Conservation (phyloP, 1,284 basidiomycete genomes). For the Puccinia novopanici region DNA sequence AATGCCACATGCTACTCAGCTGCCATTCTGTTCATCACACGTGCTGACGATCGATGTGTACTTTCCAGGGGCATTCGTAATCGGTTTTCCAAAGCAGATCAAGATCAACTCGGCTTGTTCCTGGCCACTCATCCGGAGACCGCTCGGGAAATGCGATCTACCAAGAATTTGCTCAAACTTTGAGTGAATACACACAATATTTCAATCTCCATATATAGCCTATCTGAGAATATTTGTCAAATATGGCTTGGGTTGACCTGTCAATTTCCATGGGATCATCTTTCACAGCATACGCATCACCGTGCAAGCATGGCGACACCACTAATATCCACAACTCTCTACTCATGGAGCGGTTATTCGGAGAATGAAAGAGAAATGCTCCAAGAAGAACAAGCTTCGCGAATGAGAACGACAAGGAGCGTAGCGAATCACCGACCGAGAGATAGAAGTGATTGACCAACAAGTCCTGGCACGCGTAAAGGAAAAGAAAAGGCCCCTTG, state of each 20-base stretch:
- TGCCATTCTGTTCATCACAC: too few species aligned
- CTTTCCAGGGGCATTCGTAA: not conserved
- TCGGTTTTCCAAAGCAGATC: not conserved
- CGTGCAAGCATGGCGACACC: not conserved
- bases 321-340: not conserved
- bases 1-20: too few species aligned
- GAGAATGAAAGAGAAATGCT: not conserved
- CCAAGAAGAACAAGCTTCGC: too few species aligned
- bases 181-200: not conserved
- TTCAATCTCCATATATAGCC: too few species aligned
- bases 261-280: not conserved
- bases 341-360: not conserved
- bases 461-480: too few species aligned
- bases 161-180: not conserved
- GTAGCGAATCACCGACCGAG: not conserved
- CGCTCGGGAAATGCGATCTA: not conserved
- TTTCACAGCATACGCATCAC: not conserved
- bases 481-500: not conserved
- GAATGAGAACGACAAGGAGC: not conserved
- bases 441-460: too few species aligned
- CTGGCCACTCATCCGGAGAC: not conserved
- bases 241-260: not conserved
- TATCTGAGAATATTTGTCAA: too few species aligned
- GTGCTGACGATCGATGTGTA: too few species aligned
- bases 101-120: not conserved